phyloP scores from a whole-genome alignment of 2,329 filamentous ascomycete species.

The Xenosphaeropsis pyriputrescens region DNA sequence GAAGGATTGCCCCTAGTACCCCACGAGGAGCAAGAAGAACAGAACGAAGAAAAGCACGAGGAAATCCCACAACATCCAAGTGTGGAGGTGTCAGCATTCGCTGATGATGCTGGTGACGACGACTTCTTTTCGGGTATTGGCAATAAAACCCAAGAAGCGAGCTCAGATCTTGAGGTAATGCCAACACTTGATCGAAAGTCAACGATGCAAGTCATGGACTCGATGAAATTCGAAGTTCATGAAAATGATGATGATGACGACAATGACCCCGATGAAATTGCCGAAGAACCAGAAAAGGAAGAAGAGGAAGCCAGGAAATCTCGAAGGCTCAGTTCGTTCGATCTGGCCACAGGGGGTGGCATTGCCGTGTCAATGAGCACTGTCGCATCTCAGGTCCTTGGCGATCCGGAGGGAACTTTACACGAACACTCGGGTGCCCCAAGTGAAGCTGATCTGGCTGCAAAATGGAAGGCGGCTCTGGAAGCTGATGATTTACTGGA shows the following conservation, averaged over 20 bases:
- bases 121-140: constrained; percentile 41
- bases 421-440: constrained; percentile 16
- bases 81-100: constrained; percentile 7
- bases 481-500: constrained; percentile 52
- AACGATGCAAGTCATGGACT: constrained; percentile 49
- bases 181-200: constrained; percentile 47
- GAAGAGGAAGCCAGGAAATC: background rate
- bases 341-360: constrained; percentile 10
- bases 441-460: constrained; percentile 51
- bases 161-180: constrained; percentile 6
- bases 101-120: constrained; percentile 24
- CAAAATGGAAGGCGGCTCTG: constrained; percentile 73
- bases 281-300: constrained; percentile 5
- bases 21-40: constrained; percentile 11
- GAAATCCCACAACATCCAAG: constrained; percentile 8
- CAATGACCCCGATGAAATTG: constrained; percentile 2
- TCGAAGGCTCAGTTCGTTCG: constrained; percentile 5
- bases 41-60: constrained; percentile 12
- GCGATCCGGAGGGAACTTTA: constrained; percentile 16
- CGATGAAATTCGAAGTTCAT: constrained; percentile 23
- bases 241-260: constrained; percentile 4
- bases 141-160: constrained; percentile 13
- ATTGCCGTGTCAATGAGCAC: constrained; percentile 13
- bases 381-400: constrained; percentile 11
- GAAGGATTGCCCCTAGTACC: constrained; percentile 52